Evolutionary conservation across 345 rosid species (phyloP).

Genomic region (Citrus trifoliata): DNA sequence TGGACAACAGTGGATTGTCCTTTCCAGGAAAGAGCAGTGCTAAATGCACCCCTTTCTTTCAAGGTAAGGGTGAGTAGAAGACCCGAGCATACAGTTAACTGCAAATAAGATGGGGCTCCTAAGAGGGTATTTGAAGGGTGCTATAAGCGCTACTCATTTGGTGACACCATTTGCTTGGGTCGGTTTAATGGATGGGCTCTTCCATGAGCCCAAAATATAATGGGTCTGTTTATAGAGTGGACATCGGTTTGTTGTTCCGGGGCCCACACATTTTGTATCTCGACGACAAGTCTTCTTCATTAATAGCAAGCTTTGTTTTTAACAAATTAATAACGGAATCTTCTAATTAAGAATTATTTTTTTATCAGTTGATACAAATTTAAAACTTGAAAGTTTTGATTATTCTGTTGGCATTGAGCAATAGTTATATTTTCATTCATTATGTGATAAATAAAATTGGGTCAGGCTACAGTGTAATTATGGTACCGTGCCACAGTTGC

Average conservation of each 20-base stretch:
- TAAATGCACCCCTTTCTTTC: not conserved
- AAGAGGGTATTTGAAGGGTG: not conserved
- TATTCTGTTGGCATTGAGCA: no score
- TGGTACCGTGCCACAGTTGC: no score
- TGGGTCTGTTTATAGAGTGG: not conserved
- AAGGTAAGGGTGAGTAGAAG: no score
- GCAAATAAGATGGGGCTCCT: no score
- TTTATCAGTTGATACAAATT: no score
- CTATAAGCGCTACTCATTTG: not conserved
- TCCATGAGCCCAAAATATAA: not conserved
- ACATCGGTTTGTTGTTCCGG: not conserved
- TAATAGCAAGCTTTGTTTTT: no score
- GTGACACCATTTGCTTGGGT: not conserved
- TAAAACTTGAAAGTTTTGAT: no score
- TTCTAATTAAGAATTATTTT: not conserved
- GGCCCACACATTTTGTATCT: not conserved
- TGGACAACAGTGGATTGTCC: not conserved
- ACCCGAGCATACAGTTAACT: no score
- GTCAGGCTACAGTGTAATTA: no score
- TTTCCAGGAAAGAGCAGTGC: not conserved
- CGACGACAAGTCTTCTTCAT: not conserved
- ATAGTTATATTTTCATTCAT: no score
- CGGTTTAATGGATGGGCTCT: not conserved
- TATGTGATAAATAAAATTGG: no score
- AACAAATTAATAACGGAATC: not conserved